Evolutionary conservation across 495 filamentous ascomycete genomes (phyloP).

Genomic region (Neurospora sp.): DNA sequence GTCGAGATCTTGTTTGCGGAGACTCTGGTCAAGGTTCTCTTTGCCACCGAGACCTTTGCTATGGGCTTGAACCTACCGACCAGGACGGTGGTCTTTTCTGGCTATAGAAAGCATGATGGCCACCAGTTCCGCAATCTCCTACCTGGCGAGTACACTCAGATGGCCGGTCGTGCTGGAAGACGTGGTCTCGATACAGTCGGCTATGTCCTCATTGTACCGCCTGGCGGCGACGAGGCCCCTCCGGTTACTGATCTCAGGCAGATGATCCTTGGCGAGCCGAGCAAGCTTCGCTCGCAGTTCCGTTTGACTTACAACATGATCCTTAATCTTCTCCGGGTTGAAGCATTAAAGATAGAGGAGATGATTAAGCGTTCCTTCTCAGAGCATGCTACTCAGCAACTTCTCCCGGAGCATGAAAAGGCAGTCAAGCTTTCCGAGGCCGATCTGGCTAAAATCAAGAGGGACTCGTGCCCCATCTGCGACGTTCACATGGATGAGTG

Average conservation of each 20-base stretch:
- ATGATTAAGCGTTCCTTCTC: conserved; percentile 99
- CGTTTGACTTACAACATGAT: conserved; percentile 99
- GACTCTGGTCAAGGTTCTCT: conserved; percentile 90
- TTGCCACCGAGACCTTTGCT: conserved; percentile 96
- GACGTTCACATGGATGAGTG: conserved; percentile 67
- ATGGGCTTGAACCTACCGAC: conserved; percentile 97
- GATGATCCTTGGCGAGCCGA: conserved; percentile 95
- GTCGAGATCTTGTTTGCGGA: conserved; percentile 95
- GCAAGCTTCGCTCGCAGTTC: conserved; percentile 92
- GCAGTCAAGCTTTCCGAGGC: conserved; percentile 87
- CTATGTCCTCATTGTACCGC: conserved; percentile 83
- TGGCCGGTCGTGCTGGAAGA: conserved; percentile 91
- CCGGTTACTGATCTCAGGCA: conserved; percentile 68
- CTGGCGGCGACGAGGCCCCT: conserved; percentile 72
- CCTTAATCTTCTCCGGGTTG: conserved; percentile 85
- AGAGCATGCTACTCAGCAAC: conserved; percentile 94
- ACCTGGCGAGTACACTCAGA: conserved; percentile 96
- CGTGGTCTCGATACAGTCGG: conserved; percentile 87
- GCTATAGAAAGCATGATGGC: conserved; percentile 92
- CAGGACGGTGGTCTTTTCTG: conserved; percentile 93
- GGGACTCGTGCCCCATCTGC: conserved; percentile 74
- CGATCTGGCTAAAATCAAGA: conserved; percentile 79
- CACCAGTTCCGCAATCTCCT: conserved; percentile 81
- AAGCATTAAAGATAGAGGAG: conserved; percentile 96
- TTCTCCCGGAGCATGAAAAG: conserved; percentile 90